Evolutionary conservation across 164 flowering plant species (phyloP).

Genomic region (Houttuynia cordata): DNA sequence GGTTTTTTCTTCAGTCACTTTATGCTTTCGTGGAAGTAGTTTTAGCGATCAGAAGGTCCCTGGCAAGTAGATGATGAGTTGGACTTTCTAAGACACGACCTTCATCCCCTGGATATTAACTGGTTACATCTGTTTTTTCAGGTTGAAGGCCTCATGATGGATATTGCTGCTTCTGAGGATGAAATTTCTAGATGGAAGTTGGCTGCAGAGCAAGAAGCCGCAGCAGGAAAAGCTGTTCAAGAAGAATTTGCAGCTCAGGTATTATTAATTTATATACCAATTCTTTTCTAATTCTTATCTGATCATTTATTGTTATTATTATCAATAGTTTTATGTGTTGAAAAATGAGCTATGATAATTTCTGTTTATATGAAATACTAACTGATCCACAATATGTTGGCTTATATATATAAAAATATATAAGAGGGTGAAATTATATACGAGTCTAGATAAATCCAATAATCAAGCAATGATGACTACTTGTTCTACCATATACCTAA

Average conservation of each 20-base stretch:
- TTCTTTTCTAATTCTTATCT: background rate
- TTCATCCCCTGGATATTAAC: background rate
- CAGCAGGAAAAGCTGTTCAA: constrained; percentile 83
- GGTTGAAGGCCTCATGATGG: constrained; percentile 98
- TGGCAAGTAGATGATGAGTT: background rate
- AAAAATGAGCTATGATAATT: too few relatives aligned
- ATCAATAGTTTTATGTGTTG: too few relatives aligned
- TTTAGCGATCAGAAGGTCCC: background rate
- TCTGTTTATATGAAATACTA: too few relatives aligned
- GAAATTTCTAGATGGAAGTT: constrained; percentile 91
- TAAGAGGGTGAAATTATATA: too few relatives aligned
- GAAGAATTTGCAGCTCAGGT: constrained; percentile 72
- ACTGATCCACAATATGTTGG: too few relatives aligned
- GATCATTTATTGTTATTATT: background rate
- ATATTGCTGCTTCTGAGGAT: constrained; percentile 89
- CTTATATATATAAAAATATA: too few relatives aligned
- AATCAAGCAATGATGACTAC: too few relatives aligned
- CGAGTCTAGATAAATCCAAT: too few relatives aligned
- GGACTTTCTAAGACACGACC: background rate
- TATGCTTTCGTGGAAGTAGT: background rate
- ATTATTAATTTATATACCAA: constrained; percentile 3
- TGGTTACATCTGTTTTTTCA: constrained; percentile 4
- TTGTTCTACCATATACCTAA: too few relatives aligned
- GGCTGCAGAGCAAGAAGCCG: constrained; percentile 97
- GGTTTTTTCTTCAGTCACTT: background rate